Percentiles rank a stretch among this genome's conserved stretches.
Conservation (phyloP, 2,329 filamentous ascomycete species). For the Fusarium miscanthi region DNA sequence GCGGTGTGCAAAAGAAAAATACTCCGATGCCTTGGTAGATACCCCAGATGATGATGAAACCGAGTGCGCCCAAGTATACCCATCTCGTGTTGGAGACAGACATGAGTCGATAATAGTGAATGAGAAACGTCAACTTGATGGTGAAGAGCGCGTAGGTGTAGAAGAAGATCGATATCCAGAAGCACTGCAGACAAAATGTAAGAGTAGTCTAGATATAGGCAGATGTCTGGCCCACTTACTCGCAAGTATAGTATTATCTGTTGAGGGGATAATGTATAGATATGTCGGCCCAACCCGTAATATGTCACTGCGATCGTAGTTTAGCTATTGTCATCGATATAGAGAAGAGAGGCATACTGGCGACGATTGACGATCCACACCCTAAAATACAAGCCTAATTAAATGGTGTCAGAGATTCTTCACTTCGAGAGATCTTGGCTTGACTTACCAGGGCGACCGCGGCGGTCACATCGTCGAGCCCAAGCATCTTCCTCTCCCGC, state of each 20-base stretch:
- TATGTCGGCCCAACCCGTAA: constrained; percentile 32
- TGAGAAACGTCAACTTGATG: constrained; percentile 29
- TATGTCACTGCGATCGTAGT: constrained; percentile 18
- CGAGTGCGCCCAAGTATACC: not conserved
- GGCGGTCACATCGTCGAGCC: constrained; percentile 17
- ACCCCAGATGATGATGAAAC: constrained; percentile 1
- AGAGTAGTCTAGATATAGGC: fast-evolving
- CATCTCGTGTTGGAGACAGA: constrained; percentile 19
- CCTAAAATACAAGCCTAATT: constrained; percentile 10
- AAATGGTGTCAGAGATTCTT: not conserved
- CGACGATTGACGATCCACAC: constrained; percentile 13
- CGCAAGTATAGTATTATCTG: not conserved
- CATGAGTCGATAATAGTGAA: constrained; percentile 38
- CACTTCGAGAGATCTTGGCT: fast-evolving
- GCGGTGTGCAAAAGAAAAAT: not conserved
- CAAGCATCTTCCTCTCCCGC: not conserved
- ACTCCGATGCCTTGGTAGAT: not conserved
- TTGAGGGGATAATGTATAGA: not conserved
- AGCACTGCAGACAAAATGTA: not conserved
- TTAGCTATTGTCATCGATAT: not conserved
- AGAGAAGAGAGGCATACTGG: not conserved
- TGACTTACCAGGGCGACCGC: constrained; percentile 12
- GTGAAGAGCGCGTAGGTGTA: constrained; percentile 9
- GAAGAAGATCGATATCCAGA: constrained; percentile 35
- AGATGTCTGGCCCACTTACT: fast-evolving